These are phyloP conservation scores for Acanthamoeba castellanii DNA, from an alignment of 208 protist species.

Conservation along the genomic window DNA sequence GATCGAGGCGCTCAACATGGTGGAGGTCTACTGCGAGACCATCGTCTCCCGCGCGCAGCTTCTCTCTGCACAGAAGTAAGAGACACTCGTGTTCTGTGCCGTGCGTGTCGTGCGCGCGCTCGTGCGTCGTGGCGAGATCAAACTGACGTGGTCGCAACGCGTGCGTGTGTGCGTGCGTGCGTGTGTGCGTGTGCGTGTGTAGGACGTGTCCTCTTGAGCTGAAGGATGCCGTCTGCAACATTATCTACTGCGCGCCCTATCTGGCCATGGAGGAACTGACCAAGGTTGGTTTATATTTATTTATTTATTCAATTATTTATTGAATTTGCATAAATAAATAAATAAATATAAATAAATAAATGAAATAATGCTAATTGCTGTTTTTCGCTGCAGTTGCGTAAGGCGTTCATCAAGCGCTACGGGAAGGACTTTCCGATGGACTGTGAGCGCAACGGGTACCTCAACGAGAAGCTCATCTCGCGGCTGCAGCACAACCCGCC, in stretches of 20 bases:
- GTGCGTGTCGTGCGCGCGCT: not conserved
- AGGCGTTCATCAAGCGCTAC: slow-evolving; percentile 63
- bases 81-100: not conserved
- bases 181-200: too few relatives aligned
- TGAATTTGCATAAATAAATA: not conserved
- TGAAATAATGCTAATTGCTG: not conserved
- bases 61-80: slow-evolving; percentile 26
- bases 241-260: slow-evolving; percentile 70
- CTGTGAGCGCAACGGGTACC: slow-evolving; percentile 24
- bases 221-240: slow-evolving; percentile 56
- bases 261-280: slow-evolving; percentile 54
- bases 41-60: slow-evolving; percentile 49
- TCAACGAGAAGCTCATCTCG: slow-evolving; percentile 64
- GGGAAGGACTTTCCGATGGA: slow-evolving; percentile 71
- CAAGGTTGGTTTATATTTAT: not conserved
- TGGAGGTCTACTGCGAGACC: slow-evolving; percentile 62
- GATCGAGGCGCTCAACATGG: slow-evolving; percentile 61
- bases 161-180: too few relatives aligned
- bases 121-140: too few relatives aligned
- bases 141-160: too few relatives aligned
- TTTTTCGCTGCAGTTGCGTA: slow-evolving; percentile 14
- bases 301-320: not conserved
- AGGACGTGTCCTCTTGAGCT: slow-evolving; percentile 48
- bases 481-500: slow-evolving; percentile 63
- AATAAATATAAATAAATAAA: not conserved